Conservation (phyloP, 2,329 filamentous ascomycete species). For the Fragosphaeria purpurea region DNA sequence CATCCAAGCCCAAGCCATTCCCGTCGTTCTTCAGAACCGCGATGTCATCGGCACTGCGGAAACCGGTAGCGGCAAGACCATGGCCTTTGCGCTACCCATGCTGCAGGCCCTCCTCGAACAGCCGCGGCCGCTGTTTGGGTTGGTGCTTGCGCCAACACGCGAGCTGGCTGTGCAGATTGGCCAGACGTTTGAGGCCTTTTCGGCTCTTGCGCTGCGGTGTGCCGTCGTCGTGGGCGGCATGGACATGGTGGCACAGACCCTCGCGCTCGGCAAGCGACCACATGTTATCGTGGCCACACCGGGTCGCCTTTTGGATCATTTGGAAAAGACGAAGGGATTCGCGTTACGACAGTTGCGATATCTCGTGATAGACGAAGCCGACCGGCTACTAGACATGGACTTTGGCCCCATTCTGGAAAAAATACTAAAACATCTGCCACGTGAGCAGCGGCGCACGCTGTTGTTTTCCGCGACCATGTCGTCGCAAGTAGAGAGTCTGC, state of each 20-base stretch:
- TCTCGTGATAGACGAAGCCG: constrained; percentile 91
- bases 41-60: constrained; percentile 92
- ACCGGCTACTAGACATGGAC: constrained; percentile 64
- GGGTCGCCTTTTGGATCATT: constrained; percentile 77
- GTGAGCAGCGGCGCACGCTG: constrained; percentile 67
- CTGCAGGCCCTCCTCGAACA: constrained; percentile 83
- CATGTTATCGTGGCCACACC: constrained; percentile 91
- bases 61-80: constrained; percentile 92
- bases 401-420: constrained; percentile 43
- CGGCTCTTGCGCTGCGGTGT: constrained; percentile 79
- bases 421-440: constrained; percentile 75
- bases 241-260: constrained; percentile 88
- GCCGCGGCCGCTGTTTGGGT: constrained; percentile 75
- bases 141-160: constrained; percentile 84
- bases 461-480: constrained; percentile 71
- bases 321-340: constrained; percentile 96
- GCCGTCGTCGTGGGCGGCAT: constrained; percentile 85
- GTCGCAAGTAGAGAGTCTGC: constrained; percentile 84
- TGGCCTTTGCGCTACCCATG: constrained; percentile 87
- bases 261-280: constrained; percentile 89
- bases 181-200: constrained; percentile 77
- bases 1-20: constrained; percentile 81
- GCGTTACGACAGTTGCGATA: constrained; percentile 70
- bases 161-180: constrained; percentile 90
- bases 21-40: constrained; percentile 63